Percentiles rank a stretch among this genome's conserved stretches.
These are phyloP conservation scores for Obba rivulosa DNA, from an alignment of 768 basidiomycete genomes.

Conservation along the genomic window DNA sequence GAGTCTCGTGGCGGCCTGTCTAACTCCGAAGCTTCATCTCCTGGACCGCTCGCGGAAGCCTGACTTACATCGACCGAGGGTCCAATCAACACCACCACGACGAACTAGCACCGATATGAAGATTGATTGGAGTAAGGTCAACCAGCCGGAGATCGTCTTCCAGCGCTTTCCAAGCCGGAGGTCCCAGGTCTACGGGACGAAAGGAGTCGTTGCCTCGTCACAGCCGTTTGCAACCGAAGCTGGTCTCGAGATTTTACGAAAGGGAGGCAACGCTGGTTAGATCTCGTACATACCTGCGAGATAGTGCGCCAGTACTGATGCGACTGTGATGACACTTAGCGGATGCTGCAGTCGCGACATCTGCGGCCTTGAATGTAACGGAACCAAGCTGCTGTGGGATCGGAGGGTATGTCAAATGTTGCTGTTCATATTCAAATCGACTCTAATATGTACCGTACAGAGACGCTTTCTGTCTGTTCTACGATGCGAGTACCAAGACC, in stretches of 20 bases:
- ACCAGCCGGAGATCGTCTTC: conserved; percentile 60
- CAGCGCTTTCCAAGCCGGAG: conserved; percentile 77
- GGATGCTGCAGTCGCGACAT: conserved; percentile 91
- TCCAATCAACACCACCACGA: too few relatives aligned
- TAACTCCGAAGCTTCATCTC: too few relatives aligned
- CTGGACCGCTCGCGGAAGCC: too few relatives aligned
- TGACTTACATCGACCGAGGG: too few relatives aligned
- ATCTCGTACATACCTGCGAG: neutral
- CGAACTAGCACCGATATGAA: conserved; percentile 13
- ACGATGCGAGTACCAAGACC: conserved; percentile 72
- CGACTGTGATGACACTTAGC: conserved; percentile 37
- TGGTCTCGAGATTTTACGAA: conserved; percentile 84
- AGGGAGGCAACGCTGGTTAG: conserved; percentile 93
- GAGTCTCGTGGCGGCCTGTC: too few relatives aligned
- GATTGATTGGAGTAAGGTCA: conserved; percentile 57
- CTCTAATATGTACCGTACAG: conserved; percentile 29
- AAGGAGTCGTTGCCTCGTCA: conserved; percentile 74
- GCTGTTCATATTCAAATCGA: neutral
- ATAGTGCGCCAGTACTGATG: neutral
- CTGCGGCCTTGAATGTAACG: conserved; percentile 88
- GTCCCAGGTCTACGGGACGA: conserved; percentile 61
- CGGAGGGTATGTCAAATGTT: conserved; percentile 56
- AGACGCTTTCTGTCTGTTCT: conserved; percentile 92
- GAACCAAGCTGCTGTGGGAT: conserved; percentile 90
- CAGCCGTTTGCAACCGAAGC: conserved; percentile 91